Conservation (phyloP, 2,329 filamentous ascomycete species). For the Penicillium palitans region DNA sequence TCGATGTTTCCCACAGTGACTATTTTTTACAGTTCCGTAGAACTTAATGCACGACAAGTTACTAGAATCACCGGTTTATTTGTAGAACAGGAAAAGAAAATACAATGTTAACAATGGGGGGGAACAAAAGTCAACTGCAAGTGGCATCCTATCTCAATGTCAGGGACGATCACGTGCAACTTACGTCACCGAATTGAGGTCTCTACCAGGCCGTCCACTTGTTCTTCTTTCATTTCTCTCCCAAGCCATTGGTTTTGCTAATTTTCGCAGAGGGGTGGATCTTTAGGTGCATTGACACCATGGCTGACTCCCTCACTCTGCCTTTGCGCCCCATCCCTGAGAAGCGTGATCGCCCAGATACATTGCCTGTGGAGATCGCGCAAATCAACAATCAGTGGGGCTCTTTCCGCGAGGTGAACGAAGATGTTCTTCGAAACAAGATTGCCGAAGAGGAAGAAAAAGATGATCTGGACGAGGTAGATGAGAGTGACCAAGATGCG, state of each 20-base stretch:
- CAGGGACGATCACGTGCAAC: conserved; percentile 3
- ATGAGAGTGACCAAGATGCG: conserved; percentile 32
- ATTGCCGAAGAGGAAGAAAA: conserved; percentile 56
- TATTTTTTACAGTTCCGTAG: not conserved
- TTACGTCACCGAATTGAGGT: conserved; percentile 8
- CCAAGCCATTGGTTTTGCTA: not conserved
- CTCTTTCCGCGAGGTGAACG: conserved; percentile 77
- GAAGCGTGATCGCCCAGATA: conserved; percentile 54
- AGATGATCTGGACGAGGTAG: conserved; percentile 48
- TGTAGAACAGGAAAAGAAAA: not conserved
- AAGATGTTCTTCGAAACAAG: conserved; percentile 69
- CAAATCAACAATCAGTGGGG: conserved; percentile 78
- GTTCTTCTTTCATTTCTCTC: not conserved
- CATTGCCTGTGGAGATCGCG: conserved; percentile 71
- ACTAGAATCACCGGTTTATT: too few relatives aligned
- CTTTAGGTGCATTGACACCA: conserved; percentile 18
- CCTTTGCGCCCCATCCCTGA: conserved; percentile 59
- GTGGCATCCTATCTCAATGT: not conserved
- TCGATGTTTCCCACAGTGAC: too few relatives aligned
- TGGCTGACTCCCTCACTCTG: conserved; percentile 52
- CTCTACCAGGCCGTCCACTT: not conserved
- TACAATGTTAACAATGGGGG: not conserved
- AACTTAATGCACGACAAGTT: not conserved
- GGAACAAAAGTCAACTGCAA: not conserved
- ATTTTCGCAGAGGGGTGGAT: not conserved